Evolutionary conservation across 176 grass and related monocot genomes (phyloP).

Genomic region (Avena sativa): DNA sequence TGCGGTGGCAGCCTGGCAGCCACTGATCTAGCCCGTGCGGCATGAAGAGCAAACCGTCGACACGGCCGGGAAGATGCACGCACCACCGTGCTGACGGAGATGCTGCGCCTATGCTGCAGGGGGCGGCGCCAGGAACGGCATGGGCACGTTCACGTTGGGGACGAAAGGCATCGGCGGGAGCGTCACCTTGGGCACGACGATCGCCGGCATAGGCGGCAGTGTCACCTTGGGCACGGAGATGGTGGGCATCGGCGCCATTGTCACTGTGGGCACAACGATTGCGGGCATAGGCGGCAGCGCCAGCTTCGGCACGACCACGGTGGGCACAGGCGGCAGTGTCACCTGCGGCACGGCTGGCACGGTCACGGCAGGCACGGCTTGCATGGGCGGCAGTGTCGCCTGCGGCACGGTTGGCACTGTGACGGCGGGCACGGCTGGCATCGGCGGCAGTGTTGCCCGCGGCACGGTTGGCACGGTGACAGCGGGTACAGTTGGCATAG

Average conservation of each 20-base stretch:
- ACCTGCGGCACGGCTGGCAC: not conserved
- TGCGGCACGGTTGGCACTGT: not conserved
- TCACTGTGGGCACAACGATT: not conserved
- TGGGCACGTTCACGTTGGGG: constrained; percentile 22
- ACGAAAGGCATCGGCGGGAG: constrained; percentile 29
- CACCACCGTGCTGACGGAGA: not conserved
- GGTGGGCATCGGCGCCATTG: constrained; percentile 4
- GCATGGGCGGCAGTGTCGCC: not conserved
- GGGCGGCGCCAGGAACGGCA: constrained; percentile 30
- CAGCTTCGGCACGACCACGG: not conserved
- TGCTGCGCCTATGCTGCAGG: constrained; percentile 13
- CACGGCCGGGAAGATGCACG: not conserved
- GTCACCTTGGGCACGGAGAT: not conserved
- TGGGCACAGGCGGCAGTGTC: constrained; percentile 9
- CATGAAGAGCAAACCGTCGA: not conserved
- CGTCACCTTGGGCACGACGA: not conserved
- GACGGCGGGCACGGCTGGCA: not conserved
- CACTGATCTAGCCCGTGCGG: not conserved
- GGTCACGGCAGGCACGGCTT: not conserved
- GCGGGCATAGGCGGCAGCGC: not conserved
- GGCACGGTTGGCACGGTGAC: not conserved
- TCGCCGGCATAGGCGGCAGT: not conserved
- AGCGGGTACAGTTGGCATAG: not conserved
- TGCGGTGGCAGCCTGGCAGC: not conserved
- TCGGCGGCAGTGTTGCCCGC: not conserved